These are phyloP conservation scores for Escovopsis sp. DNA, from an alignment of 2,329 filamentous ascomycete species.

Conservation along the genomic window DNA sequence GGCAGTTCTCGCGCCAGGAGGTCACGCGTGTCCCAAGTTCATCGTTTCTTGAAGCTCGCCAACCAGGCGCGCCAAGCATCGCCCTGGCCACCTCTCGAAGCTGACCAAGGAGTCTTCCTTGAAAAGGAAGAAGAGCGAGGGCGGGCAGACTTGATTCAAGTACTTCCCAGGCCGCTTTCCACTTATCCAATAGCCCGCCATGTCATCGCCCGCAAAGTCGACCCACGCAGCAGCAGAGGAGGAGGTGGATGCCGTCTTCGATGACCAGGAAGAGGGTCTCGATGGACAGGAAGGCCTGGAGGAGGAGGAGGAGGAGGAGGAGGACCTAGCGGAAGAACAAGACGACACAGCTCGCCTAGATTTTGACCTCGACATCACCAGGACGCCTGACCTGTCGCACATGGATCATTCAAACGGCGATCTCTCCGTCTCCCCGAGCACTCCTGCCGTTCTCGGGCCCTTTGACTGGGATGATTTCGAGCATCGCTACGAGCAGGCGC, in stretches of 20 bases:
- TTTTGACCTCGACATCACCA: slow-evolving; percentile 9
- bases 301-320: slow-evolving; percentile 2
- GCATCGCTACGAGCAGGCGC: slow-evolving; percentile 47
- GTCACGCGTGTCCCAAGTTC: no score
- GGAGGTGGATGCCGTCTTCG: slow-evolving; percentile 3
- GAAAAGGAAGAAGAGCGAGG: no score
- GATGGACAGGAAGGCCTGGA: slow-evolving; percentile 7
- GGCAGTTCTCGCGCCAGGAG: no score
- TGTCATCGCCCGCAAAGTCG: slow-evolving; percentile 7
- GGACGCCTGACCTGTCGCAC: slow-evolving; percentile 24
- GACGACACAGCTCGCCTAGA: slow-evolving; percentile 10
- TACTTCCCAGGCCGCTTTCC: no score
- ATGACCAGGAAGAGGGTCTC: slow-evolving; percentile 7
- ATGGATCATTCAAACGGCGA: slow-evolving; percentile 16
- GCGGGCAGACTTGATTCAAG: no score
- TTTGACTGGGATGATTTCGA: slow-evolving; percentile 74
- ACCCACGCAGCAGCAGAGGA: no score
- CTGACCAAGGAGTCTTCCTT: no score
- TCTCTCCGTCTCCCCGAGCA: slow-evolving; percentile 26
- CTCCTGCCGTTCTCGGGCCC: slow-evolving; percentile 33
- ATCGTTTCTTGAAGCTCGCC: no score
- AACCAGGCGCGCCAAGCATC: no score
- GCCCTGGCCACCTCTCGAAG: no score
- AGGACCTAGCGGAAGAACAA: slow-evolving; percentile 5
- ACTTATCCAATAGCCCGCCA: not conserved